phyloP scores from a whole-genome alignment of 345 rosid genomes.

The Trapa incisa region DNA sequence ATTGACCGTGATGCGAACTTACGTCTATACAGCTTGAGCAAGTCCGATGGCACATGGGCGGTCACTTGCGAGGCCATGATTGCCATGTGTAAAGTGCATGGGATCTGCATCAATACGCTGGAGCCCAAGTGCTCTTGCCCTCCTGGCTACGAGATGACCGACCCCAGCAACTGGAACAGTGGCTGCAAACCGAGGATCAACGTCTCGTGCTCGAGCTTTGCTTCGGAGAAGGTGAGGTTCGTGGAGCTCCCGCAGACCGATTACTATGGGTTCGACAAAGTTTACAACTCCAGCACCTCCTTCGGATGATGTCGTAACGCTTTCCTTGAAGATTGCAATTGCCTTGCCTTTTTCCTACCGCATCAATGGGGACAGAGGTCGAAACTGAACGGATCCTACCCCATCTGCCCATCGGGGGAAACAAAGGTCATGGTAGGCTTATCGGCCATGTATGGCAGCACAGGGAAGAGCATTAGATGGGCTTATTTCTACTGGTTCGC shows the following conservation, averaged over 20 bases:
- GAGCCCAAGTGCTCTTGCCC: conserved; percentile 35
- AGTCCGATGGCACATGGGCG: conserved; percentile 18
- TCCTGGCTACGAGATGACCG: conserved; percentile 22
- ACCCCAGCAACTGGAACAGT: conserved; percentile 22
- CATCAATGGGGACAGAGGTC: conserved; percentile 4
- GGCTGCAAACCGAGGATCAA: conserved; percentile 36
- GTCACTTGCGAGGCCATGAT: conserved; percentile 22
- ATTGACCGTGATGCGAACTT: conserved; percentile 33
- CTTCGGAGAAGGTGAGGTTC: conserved; percentile 11
- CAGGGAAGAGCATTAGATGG: conserved; percentile 20
- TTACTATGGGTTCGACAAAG: conserved; percentile 27
- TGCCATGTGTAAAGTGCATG: conserved; percentile 23
- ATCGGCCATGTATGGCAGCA: conserved; percentile 12
- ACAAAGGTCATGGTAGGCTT: not conserved
- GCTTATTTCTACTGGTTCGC: conserved; percentile 27
- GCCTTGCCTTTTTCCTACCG: conserved; percentile 27
- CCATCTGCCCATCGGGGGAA: not conserved
- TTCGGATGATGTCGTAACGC: conserved; percentile 16
- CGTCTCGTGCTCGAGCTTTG: conserved; percentile 9
- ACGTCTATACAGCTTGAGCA: conserved; percentile 27
- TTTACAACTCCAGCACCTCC: not conserved
- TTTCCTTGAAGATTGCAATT: conserved; percentile 24
- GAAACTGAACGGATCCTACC: conserved; percentile 7
- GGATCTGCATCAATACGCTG: conserved; percentile 24
- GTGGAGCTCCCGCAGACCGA: conserved; percentile 15